phyloP scores from a whole-genome alignment of 768 basidiomycete species.

The Boletus insuetus region DNA sequence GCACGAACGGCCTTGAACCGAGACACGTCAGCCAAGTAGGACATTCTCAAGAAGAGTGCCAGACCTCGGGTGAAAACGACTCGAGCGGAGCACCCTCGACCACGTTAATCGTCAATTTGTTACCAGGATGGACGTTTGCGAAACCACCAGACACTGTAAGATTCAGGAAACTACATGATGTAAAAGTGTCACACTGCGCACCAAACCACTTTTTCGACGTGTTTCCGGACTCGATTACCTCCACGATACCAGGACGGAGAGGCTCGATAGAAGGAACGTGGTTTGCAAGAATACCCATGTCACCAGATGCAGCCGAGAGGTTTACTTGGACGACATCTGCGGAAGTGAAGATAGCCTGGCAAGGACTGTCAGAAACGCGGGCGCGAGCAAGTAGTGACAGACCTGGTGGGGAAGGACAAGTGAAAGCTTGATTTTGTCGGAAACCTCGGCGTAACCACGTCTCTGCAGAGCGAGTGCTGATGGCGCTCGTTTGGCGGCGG shows the following conservation, averaged over 20 bases:
- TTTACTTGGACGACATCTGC: constrained; percentile 95
- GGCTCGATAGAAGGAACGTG: constrained; percentile 98
- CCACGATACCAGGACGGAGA: constrained; percentile 89
- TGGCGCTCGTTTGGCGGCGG: constrained; percentile 60
- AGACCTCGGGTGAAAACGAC: constrained; percentile 85
- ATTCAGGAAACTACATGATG: constrained; percentile 2
- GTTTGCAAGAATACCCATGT: constrained; percentile 99
- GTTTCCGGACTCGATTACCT: constrained; percentile 82
- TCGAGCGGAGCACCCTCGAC: constrained; percentile 95
- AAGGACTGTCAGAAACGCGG: constrained; percentile 12
- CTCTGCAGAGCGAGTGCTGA: constrained; percentile 50
- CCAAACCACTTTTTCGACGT: constrained; percentile 96
- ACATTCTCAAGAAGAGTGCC: constrained; percentile 18
- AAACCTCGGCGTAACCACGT: constrained; percentile 90
- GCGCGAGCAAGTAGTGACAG: constrained; percentile 25
- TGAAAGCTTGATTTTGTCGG: constrained; percentile 89
- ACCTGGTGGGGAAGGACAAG: constrained; percentile 96
- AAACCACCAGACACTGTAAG: constrained; percentile 90
- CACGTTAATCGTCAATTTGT: constrained; percentile 93
- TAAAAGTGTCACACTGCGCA: constrained; percentile 39
- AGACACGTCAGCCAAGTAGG: constrained; percentile 4
- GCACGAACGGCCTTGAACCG: constrained; percentile 77
- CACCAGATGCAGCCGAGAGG: constrained; percentile 88
- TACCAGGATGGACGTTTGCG: constrained; percentile 96
- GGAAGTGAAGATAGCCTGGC: constrained; percentile 86